Percentiles rank a stretch among this genome's conserved stretches.
These are phyloP conservation scores for Triticum turgidum DNA, from an alignment of 176 grass and related monocot species.

Conservation along the genomic window DNA sequence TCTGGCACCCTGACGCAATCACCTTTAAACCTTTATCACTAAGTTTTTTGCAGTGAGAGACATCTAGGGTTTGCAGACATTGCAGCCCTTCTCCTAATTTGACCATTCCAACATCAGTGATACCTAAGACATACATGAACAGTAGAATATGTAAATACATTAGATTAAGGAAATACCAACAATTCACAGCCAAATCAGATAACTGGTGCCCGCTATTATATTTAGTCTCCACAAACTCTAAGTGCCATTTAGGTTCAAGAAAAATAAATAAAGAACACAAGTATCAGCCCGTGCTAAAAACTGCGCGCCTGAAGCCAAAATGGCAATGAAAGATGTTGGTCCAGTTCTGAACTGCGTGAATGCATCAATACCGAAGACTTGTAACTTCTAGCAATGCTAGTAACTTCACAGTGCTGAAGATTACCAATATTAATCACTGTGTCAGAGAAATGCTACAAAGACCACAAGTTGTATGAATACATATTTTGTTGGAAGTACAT, in stretches of 20 bases:
- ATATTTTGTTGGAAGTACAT: neutral
- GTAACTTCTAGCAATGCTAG: neutral
- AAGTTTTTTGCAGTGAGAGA: slow-evolving; percentile 84
- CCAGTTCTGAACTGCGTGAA: neutral
- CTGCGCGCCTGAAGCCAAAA: neutral
- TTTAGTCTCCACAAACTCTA: neutral
- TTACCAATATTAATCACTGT: neutral
- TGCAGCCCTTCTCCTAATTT: slow-evolving; percentile 52
- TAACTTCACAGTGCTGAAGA: neutral
- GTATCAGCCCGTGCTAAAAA: neutral
- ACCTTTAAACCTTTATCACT: slow-evolving; percentile 68
- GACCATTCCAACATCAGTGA: slow-evolving; percentile 67
- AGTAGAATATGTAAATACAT: neutral
- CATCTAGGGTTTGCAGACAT: slow-evolving; percentile 65
- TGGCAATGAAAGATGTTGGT: neutral
- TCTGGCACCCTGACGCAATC: slow-evolving; percentile 54
- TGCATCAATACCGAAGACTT: slow-evolving; percentile 12
- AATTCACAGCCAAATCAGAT: neutral
- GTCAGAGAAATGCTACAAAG: slow-evolving; percentile 11
- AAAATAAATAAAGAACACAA: neutral
- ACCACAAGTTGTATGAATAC: neutral
- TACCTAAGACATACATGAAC: slow-evolving; percentile 42
- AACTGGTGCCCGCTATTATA: neutral
- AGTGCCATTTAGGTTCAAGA: neutral
- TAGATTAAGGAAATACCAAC: slow-evolving; percentile 11